phyloP scores from a whole-genome alignment of 1,139 yeast genomes.

The Wickerhamiella infanticola region DNA sequence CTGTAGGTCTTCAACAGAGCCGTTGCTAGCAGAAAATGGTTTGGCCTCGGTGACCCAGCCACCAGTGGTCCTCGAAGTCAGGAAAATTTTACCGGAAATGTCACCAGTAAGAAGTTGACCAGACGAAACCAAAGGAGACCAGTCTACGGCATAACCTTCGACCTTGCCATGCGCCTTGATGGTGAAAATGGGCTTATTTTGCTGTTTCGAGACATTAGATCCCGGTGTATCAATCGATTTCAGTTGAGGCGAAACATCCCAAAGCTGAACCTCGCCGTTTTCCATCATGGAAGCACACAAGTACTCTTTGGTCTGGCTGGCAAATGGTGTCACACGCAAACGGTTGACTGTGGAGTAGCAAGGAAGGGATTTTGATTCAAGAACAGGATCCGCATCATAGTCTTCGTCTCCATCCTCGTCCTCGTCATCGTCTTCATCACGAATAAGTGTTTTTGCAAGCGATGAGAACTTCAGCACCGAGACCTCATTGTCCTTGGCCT shows the following conservation, averaged over 20 bases:
- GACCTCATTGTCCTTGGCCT: conserved; percentile 74
- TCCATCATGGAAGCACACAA: conserved; percentile 83
- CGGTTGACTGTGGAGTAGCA: conserved; percentile 78
- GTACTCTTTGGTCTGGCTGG: conserved; percentile 62
- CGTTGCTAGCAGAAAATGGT: conserved; percentile 47
- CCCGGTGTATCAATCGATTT: conserved; percentile 86
- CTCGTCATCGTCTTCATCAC: conserved; percentile 58
- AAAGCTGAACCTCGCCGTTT: conserved; percentile 75
- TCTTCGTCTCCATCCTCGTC: conserved; percentile 62
- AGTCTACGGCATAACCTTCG: conserved; percentile 93
- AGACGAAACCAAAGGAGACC: conserved; percentile 76
- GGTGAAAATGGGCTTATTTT: conserved; percentile 76
- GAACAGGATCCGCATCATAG: conserved; percentile 61
- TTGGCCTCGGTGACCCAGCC: conserved; percentile 81
- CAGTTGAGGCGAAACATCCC: conserved; percentile 64
- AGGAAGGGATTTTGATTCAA: conserved; percentile 70
- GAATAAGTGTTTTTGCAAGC: conserved; percentile 67
- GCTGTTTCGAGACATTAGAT: conserved; percentile 55
- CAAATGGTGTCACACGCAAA: conserved; percentile 69
- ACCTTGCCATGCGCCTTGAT: conserved; percentile 79
- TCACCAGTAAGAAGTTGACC: conserved; percentile 88
- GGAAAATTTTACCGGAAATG: conserved; percentile 62
- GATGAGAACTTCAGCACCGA: conserved; percentile 72
- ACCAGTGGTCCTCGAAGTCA: conserved; percentile 60
- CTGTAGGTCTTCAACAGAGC: conserved; percentile 88